Base-by-base conservation (phyloP, 345 rosid species). In the Diplotaxis tenuifolia region DNA sequence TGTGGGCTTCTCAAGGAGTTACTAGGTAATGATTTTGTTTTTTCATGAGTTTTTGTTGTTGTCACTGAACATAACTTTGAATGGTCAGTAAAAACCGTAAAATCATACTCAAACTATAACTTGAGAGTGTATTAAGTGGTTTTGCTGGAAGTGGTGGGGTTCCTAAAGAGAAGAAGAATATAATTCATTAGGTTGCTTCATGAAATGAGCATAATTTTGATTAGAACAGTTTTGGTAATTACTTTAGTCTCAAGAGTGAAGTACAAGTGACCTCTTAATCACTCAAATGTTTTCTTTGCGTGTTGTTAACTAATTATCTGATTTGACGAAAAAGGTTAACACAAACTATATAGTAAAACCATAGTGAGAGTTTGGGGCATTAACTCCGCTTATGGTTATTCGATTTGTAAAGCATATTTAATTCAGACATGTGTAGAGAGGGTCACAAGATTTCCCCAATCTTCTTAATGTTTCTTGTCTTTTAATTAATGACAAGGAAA, bases 381-480 rank as follows among this genome's bases (percentile, higher is more conserved):
- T 62, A 40, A 62, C n/a, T n/a, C n/a, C n/a, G n/a, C n/a, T n/a
- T n/a, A 68, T 38, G 32, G 69, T 61, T 19, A 67, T 19, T 66
- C 49, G 31, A 54, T 53, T 36, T 53, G n/a, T n/a, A 9, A 63
- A 63, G 32, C 14, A 11, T 4, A 23, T 19, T 50, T 50, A 19
- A 50, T 9, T 40, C 27, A 18, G 53, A 67, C 52, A 55, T 52
- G 25, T 52, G 25, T 18, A 8, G 1, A 32, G 59, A 52, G 32
- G 57, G 68, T 75, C 73, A 75, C 73, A 67, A 60, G 68, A 60
- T 19, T 75, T 19, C n/a, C n/a, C n/a, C n/a, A n/a, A n/a, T n/a
- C n/a, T n/a, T n/a, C n/a, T n/a, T n/a, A n/a, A n/a, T n/a, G n/a
- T n/a, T n/a, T n/a, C n/a, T n/a, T n/a, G n/a, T n/a, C n/a, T n/a